A percentile compares a stretch with the other conserved stretches of the same genome.
phyloP scores from a whole-genome alignment of 306 rosid genomes.

The Abrus precatorius region DNA sequence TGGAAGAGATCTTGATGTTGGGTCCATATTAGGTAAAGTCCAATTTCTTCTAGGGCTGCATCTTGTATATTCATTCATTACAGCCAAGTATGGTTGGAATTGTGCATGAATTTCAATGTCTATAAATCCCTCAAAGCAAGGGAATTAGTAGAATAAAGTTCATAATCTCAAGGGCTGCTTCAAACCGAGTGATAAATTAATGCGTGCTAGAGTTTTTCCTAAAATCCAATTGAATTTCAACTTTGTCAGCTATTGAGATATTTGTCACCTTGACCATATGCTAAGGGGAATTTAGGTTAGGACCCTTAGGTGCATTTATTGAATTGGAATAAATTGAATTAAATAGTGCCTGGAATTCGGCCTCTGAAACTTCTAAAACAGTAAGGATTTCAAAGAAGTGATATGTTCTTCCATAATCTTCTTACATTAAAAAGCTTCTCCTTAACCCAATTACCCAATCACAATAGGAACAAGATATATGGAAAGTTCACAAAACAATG shows the following conservation, averaged over 20 bases:
- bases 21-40: conserved; percentile 49
- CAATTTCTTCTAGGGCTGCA: conserved; percentile 21
- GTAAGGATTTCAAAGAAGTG: neutral
- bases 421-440: neutral
- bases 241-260: conserved; percentile 40
- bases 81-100: conserved; percentile 42
- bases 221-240: conserved; percentile 33
- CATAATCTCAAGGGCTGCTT: conserved; percentile 34
- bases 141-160: conserved; percentile 51
- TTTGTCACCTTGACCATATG: conserved; percentile 36
- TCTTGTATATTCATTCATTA: conserved; percentile 36
- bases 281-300: conserved; percentile 34
- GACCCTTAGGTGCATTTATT: conserved; percentile 30
- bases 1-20: conserved; percentile 44
- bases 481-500: neutral
- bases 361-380: conserved; percentile 16
- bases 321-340: conserved; percentile 37
- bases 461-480: neutral
- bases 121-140: conserved; percentile 51
- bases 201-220: conserved; percentile 35
- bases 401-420: neutral
- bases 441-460: neutral
- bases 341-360: conserved; percentile 24
- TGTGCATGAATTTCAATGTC: conserved; percentile 45
- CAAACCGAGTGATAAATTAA: conserved; percentile 19